Evolutionary conservation across 768 basidiomycete species (phyloP).

Genomic region (Suillus cothurnatus): DNA sequence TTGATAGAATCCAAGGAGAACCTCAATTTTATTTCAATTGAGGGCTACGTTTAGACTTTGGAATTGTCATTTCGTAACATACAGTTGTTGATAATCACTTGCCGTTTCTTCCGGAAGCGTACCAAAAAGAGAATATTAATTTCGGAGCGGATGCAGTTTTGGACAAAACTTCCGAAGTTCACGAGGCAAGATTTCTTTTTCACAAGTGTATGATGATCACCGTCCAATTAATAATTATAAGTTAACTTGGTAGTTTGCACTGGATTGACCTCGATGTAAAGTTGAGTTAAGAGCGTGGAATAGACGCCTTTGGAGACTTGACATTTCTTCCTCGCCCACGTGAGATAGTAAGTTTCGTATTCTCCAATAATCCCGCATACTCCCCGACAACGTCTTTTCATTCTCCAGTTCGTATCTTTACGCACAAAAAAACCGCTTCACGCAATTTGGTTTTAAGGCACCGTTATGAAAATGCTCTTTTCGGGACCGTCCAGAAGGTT

Average conservation of each 20-base stretch:
- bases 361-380: neutral
- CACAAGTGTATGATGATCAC: neutral
- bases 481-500: conserved; percentile 34
- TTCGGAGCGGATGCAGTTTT: conserved; percentile 8
- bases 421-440: conserved; percentile 15
- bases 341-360: conserved; percentile 18
- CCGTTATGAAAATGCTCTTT: conserved; percentile 24
- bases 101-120: conserved; percentile 6
- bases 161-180: neutral
- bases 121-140: conserved; percentile 1
- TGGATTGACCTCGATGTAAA: conserved; percentile 10
- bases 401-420: conserved; percentile 12
- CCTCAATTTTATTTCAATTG: conserved; percentile 32
- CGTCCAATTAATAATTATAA: too few relatives aligned
- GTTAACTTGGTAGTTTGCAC: too few relatives aligned
- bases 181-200: neutral
- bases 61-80: conserved; percentile 7
- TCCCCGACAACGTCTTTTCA: neutral
- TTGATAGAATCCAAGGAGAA: conserved; percentile 34
- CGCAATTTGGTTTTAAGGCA: conserved; percentile 28
- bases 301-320: conserved; percentile 11
- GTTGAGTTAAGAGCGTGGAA: conserved; percentile 16
- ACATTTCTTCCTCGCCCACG: conserved; percentile 26
- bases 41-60: conserved; percentile 37
- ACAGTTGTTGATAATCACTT: conserved; percentile 6